Conservation (phyloP, 2,329 filamentous ascomycete genomes). For the Aspergillus flavus region DNA sequence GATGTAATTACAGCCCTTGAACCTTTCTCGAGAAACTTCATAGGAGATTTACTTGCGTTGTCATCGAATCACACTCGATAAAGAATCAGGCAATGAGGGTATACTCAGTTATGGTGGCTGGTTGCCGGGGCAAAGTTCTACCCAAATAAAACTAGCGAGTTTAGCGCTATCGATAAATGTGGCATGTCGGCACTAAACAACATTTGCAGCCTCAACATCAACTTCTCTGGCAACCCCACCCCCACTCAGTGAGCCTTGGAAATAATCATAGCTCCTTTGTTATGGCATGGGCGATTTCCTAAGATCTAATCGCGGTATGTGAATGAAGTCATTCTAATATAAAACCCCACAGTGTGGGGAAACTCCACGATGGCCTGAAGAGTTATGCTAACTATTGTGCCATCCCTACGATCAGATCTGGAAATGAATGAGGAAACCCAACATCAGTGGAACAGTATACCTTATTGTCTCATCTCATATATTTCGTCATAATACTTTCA, state of each 20-base stretch:
- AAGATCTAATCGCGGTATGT: background rate
- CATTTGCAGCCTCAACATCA: constrained; percentile 12
- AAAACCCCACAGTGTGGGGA: background rate
- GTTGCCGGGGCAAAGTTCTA: constrained; percentile 30
- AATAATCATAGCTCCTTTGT: background rate
- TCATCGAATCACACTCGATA: background rate
- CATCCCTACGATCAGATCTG: background rate
- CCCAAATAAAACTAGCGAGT: constrained; percentile 25
- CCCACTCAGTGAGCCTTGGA: background rate
- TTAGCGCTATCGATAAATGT: constrained; percentile 28
- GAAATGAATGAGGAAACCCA: background rate
- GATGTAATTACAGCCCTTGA: background rate
- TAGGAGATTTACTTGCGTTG: background rate
- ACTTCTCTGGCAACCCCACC: constrained; percentile 6
- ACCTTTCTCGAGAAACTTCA: background rate
- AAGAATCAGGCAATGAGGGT: background rate
- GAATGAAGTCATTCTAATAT: background rate
- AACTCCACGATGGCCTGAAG: background rate
- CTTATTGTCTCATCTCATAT: background rate
- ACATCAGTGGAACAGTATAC: background rate
- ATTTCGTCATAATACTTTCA: background rate
- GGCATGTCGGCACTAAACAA: constrained; percentile 15
- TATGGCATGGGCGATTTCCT: background rate
- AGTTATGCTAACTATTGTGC: background rate
- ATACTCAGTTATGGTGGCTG: background rate